Evolutionary conservation across 2,329 filamentous ascomycete genomes (phyloP).

Genomic region (Diaporthe citrichinensis): DNA sequence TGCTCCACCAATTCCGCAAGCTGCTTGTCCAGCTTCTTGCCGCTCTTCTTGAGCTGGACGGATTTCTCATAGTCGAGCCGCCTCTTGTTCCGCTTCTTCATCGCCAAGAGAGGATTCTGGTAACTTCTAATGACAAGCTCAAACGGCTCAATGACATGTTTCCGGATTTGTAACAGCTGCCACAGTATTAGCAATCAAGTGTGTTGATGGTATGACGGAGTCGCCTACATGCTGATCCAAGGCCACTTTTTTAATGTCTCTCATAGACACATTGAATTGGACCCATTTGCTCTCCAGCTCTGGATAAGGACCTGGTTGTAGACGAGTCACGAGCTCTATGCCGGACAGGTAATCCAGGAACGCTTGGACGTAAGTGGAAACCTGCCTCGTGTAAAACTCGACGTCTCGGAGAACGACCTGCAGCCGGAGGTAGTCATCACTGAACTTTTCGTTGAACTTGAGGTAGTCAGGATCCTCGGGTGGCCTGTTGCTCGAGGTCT

Average conservation of each 20-base stretch:
- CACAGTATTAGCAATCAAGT: slow-evolving; percentile 45
- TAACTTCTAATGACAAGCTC: slow-evolving; percentile 66
- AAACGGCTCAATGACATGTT: slow-evolving; percentile 82
- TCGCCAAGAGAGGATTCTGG: slow-evolving; percentile 86
- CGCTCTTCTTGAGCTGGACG: slow-evolving; percentile 81
- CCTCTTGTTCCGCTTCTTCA: slow-evolving; percentile 96
- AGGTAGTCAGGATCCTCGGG: slow-evolving; percentile 88
- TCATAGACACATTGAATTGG: slow-evolving; percentile 87
- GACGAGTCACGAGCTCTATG: slow-evolving; percentile 85
- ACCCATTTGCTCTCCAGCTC: slow-evolving; percentile 97
- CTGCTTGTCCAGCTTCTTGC: slow-evolving; percentile 90
- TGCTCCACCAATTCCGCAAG: slow-evolving; percentile 87
- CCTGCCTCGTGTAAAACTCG: slow-evolving; percentile 90
- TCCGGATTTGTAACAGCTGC: slow-evolving; percentile 77
- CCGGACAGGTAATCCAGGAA: slow-evolving; percentile 85
- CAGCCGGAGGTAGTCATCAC: slow-evolving; percentile 91
- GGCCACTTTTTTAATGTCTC: slow-evolving; percentile 86
- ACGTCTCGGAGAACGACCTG: slow-evolving; percentile 94
- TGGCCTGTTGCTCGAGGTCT: slow-evolving; percentile 72
- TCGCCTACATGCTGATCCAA: slow-evolving; percentile 84
- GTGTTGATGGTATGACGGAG: not conserved
- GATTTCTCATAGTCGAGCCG: slow-evolving; percentile 89
- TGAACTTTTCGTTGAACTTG: slow-evolving; percentile 86
- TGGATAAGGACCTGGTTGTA: slow-evolving; percentile 79
- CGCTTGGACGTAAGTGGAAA: slow-evolving; percentile 83